A percentile compares a stretch with the other conserved stretches of the same genome.
Evolutionary conservation across 108 stramenopile species (phyloP).

Genomic region (Fistulifera solaris): DNA sequence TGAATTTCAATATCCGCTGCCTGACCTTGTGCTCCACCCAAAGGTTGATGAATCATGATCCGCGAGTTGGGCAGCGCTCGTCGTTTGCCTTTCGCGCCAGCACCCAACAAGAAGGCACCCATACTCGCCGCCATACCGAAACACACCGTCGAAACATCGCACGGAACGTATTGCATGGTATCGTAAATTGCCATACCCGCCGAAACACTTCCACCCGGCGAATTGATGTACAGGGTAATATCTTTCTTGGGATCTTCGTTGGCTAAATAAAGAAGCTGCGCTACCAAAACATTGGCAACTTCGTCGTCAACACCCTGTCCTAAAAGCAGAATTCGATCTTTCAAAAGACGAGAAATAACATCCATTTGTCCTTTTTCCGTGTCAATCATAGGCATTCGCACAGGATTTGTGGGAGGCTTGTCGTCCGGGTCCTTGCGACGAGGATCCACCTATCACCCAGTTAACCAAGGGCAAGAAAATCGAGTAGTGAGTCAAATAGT

Average conservation of each 20-base stretch:
- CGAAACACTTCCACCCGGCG: constrained; percentile 81
- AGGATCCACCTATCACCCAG: constrained; percentile 81
- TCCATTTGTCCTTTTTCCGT: constrained; percentile 81
- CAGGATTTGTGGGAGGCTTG: constrained; percentile 34
- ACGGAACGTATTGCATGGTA: constrained; percentile 95
- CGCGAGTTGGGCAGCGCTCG: constrained; percentile 86
- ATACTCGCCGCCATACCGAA: constrained; percentile 97
- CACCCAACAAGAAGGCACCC: constrained; percentile 93
- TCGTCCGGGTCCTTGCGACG: constrained; percentile 79
- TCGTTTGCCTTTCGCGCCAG: constrained; percentile 85
- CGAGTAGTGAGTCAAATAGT: too few species aligned
- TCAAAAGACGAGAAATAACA: constrained; percentile 86
- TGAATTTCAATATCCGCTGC: constrained; percentile 97
- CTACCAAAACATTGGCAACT: constrained; percentile 89
- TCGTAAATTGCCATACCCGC: constrained; percentile 96
- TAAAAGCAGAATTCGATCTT: constrained; percentile 89
- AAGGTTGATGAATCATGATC: constrained; percentile 98
- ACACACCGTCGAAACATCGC: constrained; percentile 92
- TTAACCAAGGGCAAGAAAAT: too few species aligned
- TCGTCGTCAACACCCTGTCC: constrained; percentile 90
- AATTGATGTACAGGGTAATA: constrained; percentile 95
- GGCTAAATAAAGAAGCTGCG: constrained; percentile 89
- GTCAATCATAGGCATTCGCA: constrained; percentile 59
- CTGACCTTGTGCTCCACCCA: constrained; percentile 94
- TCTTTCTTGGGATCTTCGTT: constrained; percentile 91